Percentiles rank a stretch among this genome's conserved stretches.
These are phyloP conservation scores for Eimeria zaria DNA, from an alignment of 169 alveolate genomes.

Conservation along the genomic window DNA sequence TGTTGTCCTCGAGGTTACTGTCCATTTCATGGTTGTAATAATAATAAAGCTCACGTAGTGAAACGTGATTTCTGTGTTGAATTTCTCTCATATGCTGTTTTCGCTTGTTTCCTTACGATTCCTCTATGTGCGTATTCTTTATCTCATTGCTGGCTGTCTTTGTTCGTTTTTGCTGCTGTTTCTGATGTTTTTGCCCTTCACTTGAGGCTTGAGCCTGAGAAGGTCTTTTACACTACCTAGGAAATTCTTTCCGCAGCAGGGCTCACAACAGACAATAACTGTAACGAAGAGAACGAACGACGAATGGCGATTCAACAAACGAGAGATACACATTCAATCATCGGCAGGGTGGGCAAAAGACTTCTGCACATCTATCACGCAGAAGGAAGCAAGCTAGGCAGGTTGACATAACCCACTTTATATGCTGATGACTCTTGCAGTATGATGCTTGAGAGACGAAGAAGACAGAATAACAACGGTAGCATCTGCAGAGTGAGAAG, in stretches of 20 bases:
- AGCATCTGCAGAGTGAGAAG: background rate
- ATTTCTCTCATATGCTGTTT: background rate
- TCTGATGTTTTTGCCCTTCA: background rate
- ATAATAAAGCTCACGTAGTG: background rate
- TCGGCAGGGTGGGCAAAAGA: too few relatives aligned
- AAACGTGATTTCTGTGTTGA: background rate
- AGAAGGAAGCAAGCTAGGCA: background rate
- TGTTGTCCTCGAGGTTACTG: background rate
- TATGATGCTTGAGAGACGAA: background rate
- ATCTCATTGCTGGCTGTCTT: background rate
- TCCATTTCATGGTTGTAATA: background rate
- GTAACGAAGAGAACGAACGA: too few relatives aligned
- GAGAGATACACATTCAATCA: too few relatives aligned
- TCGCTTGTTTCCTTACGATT: background rate
- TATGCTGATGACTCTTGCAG: background rate
- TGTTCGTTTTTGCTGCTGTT: background rate
- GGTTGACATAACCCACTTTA: background rate
- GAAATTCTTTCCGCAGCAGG: too few relatives aligned
- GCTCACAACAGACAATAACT: too few relatives aligned
- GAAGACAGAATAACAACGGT: background rate
- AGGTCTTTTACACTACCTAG: too few relatives aligned
- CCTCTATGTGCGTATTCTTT: background rate
- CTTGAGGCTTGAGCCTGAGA: background rate
- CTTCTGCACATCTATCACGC: too few relatives aligned
- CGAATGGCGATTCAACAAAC: background rate